Conservation (phyloP, 1,284 basidiomycete genomes). For the Flammula alnicola region DNA sequence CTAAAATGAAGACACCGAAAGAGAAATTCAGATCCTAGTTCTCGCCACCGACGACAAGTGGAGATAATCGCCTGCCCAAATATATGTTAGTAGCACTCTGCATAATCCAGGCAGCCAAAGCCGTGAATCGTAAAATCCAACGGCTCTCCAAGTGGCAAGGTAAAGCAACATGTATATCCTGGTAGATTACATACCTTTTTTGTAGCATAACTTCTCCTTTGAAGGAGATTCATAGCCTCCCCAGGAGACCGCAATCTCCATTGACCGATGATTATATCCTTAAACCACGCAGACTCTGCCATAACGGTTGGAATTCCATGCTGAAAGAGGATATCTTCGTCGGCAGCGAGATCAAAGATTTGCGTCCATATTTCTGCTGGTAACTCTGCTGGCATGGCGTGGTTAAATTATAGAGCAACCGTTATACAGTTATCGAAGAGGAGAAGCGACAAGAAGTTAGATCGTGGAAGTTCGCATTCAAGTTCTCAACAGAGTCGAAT, state of each 20-base stretch:
- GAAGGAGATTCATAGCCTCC: slow-evolving; percentile 56
- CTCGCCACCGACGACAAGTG: slow-evolving; percentile 59
- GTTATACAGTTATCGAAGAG: too few relatives aligned
- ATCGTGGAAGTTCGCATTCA: too few relatives aligned
- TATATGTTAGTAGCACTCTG: too few relatives aligned
- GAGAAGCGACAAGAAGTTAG: too few relatives aligned
- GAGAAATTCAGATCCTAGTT: slow-evolving; percentile 62
- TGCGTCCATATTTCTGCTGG: slow-evolving; percentile 70
- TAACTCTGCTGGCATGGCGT: slow-evolving; percentile 38
- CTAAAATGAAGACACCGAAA: slow-evolving; percentile 69
- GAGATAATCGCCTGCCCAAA: slow-evolving; percentile 61
- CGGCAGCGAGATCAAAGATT: slow-evolving; percentile 70
- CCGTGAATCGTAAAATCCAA: too few relatives aligned
- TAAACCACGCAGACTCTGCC: slow-evolving; percentile 66
- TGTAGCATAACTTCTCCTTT: slow-evolving; percentile 60
- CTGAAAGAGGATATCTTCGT: slow-evolving; percentile 66
- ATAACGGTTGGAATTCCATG: slow-evolving; percentile 59
- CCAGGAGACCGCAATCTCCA: slow-evolving; percentile 65
- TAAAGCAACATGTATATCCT: too few relatives aligned
- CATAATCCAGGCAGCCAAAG: too few relatives aligned
- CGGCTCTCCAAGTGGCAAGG: too few relatives aligned
- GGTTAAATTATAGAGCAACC: background rate
- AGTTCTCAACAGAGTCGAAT: too few relatives aligned
- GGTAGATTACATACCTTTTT: slow-evolving; percentile 61
- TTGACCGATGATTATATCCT: slow-evolving; percentile 40